Conservation (phyloP, 129 eudicot genomes). For the Artemisia tridentata region DNA sequence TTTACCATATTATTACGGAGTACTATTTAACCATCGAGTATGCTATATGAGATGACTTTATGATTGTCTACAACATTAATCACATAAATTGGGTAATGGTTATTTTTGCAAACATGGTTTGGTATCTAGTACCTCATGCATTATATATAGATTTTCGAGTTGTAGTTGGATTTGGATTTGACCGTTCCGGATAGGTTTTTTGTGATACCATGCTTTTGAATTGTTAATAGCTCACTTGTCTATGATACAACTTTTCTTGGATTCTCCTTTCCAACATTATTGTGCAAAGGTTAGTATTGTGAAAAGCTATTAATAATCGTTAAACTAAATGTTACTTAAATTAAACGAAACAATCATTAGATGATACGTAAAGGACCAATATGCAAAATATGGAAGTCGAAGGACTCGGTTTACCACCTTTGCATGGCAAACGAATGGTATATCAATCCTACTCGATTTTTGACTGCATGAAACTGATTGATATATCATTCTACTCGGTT, state of each 20-base stretch:
- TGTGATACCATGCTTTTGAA: not conserved
- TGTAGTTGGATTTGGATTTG: not conserved
- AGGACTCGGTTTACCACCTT: no score
- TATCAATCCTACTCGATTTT: no score
- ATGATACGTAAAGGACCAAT: no score
- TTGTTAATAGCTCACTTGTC: not conserved
- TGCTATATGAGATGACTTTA: constrained; percentile 10
- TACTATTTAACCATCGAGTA: not conserved
- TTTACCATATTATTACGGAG: not conserved
- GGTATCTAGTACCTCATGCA: not conserved
- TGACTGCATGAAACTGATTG: no score
- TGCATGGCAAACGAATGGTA: no score
- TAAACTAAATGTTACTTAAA: no score
- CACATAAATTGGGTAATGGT: not conserved
- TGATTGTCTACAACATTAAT: constrained; percentile 3
- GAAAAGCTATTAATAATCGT: not conserved
- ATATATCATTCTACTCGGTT: no score
- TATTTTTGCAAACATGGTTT: not conserved
- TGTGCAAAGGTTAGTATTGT: not conserved
- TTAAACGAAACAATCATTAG: no score
- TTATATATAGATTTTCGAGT: not conserved
- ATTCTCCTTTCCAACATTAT: not conserved
- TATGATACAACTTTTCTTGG: not conserved
- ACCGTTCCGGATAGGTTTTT: not conserved
- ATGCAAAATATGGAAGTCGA: no score